Evolutionary conservation across 164 flowering plant species (phyloP).

Genomic region (Vitis rotundifolia): DNA sequence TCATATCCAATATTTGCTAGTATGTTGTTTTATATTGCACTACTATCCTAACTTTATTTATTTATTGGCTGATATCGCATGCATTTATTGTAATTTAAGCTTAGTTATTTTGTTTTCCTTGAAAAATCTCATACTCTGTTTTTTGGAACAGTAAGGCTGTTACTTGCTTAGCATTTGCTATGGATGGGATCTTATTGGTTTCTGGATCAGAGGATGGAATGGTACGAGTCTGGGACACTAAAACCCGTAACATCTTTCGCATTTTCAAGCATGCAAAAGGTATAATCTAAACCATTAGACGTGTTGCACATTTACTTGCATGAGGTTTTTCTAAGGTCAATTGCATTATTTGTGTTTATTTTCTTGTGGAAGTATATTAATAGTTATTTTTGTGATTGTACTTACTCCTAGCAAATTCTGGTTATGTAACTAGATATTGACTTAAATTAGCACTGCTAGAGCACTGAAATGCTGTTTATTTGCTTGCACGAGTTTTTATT

Average conservation of each 20-base stretch:
- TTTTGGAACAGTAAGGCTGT: slow-evolving; percentile 64
- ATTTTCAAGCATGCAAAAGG: slow-evolving; percentile 78
- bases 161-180: slow-evolving; percentile 65
- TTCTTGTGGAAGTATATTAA: neutral
- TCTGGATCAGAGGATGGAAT: slow-evolving; percentile 90
- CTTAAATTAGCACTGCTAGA: neutral
- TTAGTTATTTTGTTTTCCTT: neutral
- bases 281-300: slow-evolving; percentile 12
- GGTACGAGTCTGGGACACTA: slow-evolving; percentile 74
- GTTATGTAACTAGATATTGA: no score
- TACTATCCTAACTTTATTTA: neutral
- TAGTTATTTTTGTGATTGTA: neutral
- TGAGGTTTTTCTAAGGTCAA: neutral
- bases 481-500: no score
- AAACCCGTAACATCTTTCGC: slow-evolving; percentile 52
- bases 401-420: neutral
- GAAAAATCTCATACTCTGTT: slow-evolving; percentile 1
- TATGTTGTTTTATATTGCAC: neutral
- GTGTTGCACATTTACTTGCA: neutral
- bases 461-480: no score
- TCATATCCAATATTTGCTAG: neutral
- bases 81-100: neutral
- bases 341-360: neutral
- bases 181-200: slow-evolving; percentile 54
- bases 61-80: neutral